phyloP scores from a whole-genome alignment of 768 basidiomycete species.

The Leucocoprinus leucothites region DNA sequence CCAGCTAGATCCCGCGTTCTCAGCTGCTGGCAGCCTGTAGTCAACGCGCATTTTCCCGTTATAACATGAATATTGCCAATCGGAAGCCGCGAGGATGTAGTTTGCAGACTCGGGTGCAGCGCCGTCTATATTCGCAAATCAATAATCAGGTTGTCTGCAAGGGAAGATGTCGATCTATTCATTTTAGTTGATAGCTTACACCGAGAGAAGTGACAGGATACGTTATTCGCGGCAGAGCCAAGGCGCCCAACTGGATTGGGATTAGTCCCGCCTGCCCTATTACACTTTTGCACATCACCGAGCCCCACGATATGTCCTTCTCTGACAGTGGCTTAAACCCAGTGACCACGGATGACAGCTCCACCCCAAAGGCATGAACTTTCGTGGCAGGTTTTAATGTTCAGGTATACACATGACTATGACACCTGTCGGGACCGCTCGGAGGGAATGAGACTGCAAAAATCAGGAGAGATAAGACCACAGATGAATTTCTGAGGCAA shows the following conservation, averaged over 20 bases:
- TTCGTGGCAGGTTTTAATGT: neutral
- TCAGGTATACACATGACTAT: neutral
- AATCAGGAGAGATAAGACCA: neutral
- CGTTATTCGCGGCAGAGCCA: conserved; percentile 5
- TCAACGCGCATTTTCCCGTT: no score
- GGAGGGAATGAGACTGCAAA: neutral
- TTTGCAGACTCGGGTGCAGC: no score
- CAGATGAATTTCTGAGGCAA: neutral
- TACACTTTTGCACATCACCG: neutral
- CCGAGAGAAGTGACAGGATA: neutral
- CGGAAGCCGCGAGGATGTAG: no score
- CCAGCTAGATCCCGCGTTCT: neutral
- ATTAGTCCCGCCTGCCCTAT: neutral
- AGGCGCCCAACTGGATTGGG: neutral
- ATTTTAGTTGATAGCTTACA: neutral
- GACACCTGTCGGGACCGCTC: neutral
- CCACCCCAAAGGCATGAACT: neutral
- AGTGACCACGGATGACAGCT: neutral
- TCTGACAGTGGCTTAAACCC: conserved; percentile 5
- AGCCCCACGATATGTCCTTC: neutral
- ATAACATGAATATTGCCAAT: no score
- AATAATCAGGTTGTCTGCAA: no score
- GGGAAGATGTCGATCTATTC: neutral
- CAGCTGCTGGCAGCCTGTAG: neutral
- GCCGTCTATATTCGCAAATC: no score